Conservation (phyloP, 2,329 filamentous ascomycete species). For the Falciphora oryzae region DNA sequence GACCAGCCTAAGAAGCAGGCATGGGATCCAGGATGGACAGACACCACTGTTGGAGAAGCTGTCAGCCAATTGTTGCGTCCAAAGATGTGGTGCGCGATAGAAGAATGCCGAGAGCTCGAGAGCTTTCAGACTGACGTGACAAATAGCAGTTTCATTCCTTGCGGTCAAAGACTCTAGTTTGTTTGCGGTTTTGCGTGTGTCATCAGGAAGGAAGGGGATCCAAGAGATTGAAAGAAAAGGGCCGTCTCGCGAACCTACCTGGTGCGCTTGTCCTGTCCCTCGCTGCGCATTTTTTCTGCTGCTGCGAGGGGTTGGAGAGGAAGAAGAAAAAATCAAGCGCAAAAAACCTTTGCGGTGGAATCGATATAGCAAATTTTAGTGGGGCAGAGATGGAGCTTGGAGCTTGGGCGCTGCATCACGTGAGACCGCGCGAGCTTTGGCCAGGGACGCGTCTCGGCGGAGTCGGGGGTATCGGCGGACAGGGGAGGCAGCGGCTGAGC, state of each 20-base stretch:
- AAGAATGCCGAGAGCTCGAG: not conserved
- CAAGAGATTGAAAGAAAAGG: conserved; percentile 7
- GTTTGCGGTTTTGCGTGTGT: conserved; percentile 79
- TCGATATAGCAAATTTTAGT: conserved; percentile 1
- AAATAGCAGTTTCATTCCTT: conserved; percentile 76
- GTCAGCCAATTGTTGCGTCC: not conserved
- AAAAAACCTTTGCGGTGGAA: conserved; percentile 15
- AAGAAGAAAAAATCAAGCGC: conserved; percentile 21
- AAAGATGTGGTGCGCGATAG: not conserved
- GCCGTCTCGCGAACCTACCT: too few species aligned
- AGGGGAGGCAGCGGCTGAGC: too few species aligned
- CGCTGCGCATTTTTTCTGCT: too few species aligned
- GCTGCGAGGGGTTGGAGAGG: too few species aligned
- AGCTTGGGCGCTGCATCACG: too few species aligned
- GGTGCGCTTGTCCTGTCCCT: too few species aligned
- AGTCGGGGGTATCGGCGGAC: too few species aligned
- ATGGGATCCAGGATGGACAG: too few species aligned
- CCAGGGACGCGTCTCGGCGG: too few species aligned
- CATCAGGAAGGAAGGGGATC: conserved; percentile 56
- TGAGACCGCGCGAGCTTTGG: too few species aligned
- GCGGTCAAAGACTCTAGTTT: conserved; percentile 98
- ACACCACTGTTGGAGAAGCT: not conserved
- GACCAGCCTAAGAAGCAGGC: too few species aligned
- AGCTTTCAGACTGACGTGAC: conserved; percentile 87
- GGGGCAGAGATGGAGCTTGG: not conserved